These are phyloP conservation scores for Stephanodiscus triporus DNA, from an alignment of 108 stramenopile species.

Conservation along the genomic window DNA sequence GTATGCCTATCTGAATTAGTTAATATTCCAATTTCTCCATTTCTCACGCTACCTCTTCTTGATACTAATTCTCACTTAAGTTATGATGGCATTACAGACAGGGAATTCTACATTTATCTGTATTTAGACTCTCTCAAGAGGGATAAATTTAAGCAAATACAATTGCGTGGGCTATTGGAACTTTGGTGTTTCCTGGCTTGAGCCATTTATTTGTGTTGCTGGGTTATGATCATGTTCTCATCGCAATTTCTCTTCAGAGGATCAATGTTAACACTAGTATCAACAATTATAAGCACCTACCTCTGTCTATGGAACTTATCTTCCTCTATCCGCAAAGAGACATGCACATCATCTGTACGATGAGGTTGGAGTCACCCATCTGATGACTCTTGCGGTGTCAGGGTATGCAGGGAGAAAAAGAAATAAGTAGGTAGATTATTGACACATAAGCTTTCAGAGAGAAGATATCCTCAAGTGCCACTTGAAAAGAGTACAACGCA, in stretches of 20 bases:
- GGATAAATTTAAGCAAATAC: slow-evolving; percentile 11
- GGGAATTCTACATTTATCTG: slow-evolving; percentile 2
- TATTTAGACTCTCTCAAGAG: slow-evolving; percentile 9
- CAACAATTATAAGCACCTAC: neutral
- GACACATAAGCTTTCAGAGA: neutral
- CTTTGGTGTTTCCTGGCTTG: slow-evolving; percentile 6
- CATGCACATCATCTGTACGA: neutral
- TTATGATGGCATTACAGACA: neutral
- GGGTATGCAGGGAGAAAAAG: no score
- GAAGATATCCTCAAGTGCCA: neutral
- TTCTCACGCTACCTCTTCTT: neutral
- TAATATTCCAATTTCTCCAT: neutral
- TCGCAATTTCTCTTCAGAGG: slow-evolving; percentile 7
- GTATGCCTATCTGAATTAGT: neutral
- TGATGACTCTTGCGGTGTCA: neutral
- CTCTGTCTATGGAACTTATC: neutral
- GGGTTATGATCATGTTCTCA: slow-evolving; percentile 12
- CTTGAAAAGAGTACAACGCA: neutral
- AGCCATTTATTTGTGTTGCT: slow-evolving; percentile 5
- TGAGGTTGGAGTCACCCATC: neutral
- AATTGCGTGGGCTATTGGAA: slow-evolving; percentile 4
- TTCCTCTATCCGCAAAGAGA: neutral
- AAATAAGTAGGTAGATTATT: neutral
- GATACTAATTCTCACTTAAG: neutral
- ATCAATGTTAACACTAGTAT: slow-evolving; percentile 11